phyloP scores from a whole-genome alignment of 1,139 yeast species.

The Lodderomyces parapsilosis region DNA sequence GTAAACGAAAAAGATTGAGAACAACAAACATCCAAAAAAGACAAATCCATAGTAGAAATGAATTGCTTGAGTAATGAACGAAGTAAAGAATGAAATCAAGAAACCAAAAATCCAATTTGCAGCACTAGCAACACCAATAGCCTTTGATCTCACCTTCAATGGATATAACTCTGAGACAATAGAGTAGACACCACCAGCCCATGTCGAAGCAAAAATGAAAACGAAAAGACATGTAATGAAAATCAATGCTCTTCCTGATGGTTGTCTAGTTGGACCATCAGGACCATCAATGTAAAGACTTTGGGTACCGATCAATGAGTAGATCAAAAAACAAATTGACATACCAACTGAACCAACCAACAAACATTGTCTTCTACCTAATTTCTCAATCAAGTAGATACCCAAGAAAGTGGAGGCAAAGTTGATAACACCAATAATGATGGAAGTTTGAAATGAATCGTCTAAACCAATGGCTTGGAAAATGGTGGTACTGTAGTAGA shows the following conservation, averaged over 20 bases:
- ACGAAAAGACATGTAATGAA: slow-evolving; percentile 77
- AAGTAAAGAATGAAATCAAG: slow-evolving; percentile 72
- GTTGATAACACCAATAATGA: slow-evolving; percentile 76
- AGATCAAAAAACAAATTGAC: slow-evolving; percentile 59
- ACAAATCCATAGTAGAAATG: slow-evolving; percentile 65
- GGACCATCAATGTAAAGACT: slow-evolving; percentile 56
- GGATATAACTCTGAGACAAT: slow-evolving; percentile 80
- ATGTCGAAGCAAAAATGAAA: slow-evolving; percentile 79
- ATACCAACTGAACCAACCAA: slow-evolving; percentile 47
- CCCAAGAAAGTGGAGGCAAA: slow-evolving; percentile 72
- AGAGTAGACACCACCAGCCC: slow-evolving; percentile 86
- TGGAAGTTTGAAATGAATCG: slow-evolving; percentile 75
- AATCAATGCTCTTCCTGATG: slow-evolving; percentile 74
- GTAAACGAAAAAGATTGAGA: slow-evolving; percentile 54
- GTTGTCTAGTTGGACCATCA: slow-evolving; percentile 30
- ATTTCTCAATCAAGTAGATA: slow-evolving; percentile 61
- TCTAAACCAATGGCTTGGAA: slow-evolving; percentile 78
- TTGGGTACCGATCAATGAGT: slow-evolving; percentile 60
- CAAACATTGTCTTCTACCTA: slow-evolving; percentile 70
- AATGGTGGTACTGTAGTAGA: slow-evolving; percentile 77
- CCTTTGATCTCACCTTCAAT: slow-evolving; percentile 73
- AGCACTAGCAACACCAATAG: slow-evolving; percentile 72
- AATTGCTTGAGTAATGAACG: slow-evolving; percentile 54
- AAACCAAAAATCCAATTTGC: slow-evolving; percentile 82
- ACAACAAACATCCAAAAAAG: slow-evolving; percentile 64